phyloP scores from a whole-genome alignment of 1,139 yeast species.

The Kodamaea ohmeri region DNA sequence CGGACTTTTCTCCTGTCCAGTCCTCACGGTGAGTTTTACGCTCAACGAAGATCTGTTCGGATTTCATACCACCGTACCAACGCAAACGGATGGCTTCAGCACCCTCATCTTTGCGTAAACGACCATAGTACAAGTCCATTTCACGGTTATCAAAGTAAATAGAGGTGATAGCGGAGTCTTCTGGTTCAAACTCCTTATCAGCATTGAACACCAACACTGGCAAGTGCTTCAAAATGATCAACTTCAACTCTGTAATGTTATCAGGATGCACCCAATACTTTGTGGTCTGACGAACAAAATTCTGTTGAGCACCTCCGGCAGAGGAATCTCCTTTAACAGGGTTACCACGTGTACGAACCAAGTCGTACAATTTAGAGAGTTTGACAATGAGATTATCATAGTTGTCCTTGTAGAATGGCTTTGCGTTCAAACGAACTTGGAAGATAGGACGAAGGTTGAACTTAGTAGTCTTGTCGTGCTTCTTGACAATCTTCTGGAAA shows the following conservation, averaged over 20 bases:
- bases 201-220: conserved; percentile 96
- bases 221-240: conserved; percentile 86
- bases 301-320: conserved; percentile 97
- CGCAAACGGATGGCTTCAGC: conserved; percentile 97
- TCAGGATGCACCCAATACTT: conserved; percentile 99
- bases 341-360: conserved; percentile 92
- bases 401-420: conserved; percentile 93
- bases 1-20: conserved; percentile 99
- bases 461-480: conserved; percentile 88
- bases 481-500: conserved; percentile 90
- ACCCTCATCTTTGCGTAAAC: conserved; percentile 95
- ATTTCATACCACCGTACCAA: conserved; percentile 98
- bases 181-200: conserved; percentile 90
- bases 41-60: conserved; percentile 91
- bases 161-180: conserved; percentile 94
- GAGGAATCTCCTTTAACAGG: conserved; percentile 92
- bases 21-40: conserved; percentile 98
- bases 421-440: conserved; percentile 86
- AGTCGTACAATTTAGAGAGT: conserved; percentile 82
- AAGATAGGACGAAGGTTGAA: conserved; percentile 87
- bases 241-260: conserved; percentile 94
- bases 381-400: conserved; percentile 87
- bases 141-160: conserved; percentile 89
- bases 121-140: conserved; percentile 88
- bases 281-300: conserved; percentile 96